These are phyloP conservation scores for Steccherinum ochraceum DNA, from an alignment of 768 basidiomycete genomes.

Conservation along the genomic window DNA sequence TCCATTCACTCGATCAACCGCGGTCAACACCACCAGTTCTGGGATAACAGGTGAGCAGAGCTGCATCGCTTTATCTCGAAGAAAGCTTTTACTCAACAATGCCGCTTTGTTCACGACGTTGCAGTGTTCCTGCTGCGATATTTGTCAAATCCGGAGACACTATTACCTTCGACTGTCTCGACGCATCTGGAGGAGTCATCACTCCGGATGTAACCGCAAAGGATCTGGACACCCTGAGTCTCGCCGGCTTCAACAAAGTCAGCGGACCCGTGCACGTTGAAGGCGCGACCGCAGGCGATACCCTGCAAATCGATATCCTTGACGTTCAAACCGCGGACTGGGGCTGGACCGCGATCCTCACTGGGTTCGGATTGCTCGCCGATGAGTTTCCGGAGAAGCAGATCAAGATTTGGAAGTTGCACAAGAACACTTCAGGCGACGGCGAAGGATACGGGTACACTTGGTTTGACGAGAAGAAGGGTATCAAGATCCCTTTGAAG, in stretches of 20 bases:
- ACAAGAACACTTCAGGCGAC: constrained; percentile 9
- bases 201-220: constrained; percentile 32
- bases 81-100: background rate
- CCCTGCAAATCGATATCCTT: constrained; percentile 53
- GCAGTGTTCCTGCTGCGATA: constrained; percentile 46
- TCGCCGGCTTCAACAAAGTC: constrained; percentile 49
- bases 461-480: constrained; percentile 44
- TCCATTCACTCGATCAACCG: constrained; percentile 53
- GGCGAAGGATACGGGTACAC: constrained; percentile 30
- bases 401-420: constrained; percentile 50
- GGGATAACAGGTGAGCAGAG: constrained; percentile 51
- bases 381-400: constrained; percentile 48
- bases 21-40: constrained; percentile 46
- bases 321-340: constrained; percentile 44
- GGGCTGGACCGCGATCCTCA: constrained; percentile 58
- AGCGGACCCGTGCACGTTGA: constrained; percentile 53
- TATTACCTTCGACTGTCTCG: constrained; percentile 55
- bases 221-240: constrained; percentile 33
- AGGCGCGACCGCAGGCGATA: constrained; percentile 48
- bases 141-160: constrained; percentile 46
- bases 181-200: constrained; percentile 58
- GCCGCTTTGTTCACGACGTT: background rate
- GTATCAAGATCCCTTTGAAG: constrained; percentile 43
- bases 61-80: background rate
- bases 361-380: constrained; percentile 51